phyloP scores from a whole-genome alignment of 202 grass and related monocot genomes.

The Zoysia matrella region DNA sequence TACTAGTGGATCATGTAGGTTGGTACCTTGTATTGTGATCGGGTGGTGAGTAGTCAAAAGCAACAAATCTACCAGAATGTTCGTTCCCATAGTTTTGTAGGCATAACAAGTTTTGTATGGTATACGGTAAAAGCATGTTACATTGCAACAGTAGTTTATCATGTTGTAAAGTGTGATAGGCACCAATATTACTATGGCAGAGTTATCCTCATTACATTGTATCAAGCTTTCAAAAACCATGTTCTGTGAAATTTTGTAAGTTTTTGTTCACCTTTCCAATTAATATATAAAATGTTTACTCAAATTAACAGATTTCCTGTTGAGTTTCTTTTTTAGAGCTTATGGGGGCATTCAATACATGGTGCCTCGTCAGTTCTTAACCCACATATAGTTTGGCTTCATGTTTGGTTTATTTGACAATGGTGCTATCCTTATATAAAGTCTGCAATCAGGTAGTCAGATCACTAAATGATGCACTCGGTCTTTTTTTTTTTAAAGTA shows the following conservation, averaged over 20 bases:
- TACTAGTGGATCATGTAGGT: background rate
- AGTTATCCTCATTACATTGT: too few relatives aligned
- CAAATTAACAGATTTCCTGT: background rate
- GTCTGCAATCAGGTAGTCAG: background rate
- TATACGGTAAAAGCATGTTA: background rate
- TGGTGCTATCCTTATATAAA: background rate
- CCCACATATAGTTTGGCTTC: background rate
- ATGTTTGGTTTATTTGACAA: background rate
- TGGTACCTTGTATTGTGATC: background rate
- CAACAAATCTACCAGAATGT: background rate
- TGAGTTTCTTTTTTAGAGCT: background rate
- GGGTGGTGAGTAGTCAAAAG: background rate
- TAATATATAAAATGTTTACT: background rate
- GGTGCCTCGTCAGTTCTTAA: background rate
- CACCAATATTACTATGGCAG: background rate
- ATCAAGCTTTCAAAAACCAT: background rate
- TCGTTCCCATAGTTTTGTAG: constrained; percentile 5
- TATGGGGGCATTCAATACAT: background rate
- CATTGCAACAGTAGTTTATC: too few relatives aligned
- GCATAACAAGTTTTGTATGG: constrained; percentile 34
- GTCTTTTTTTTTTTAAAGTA: background rate
- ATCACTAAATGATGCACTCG: background rate
- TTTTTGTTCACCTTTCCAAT: background rate
- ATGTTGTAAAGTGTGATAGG: background rate
- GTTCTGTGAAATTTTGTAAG: background rate